Base-by-base conservation (phyloP, 345 rosid species). In the Odontarrhena argentea region DNA sequence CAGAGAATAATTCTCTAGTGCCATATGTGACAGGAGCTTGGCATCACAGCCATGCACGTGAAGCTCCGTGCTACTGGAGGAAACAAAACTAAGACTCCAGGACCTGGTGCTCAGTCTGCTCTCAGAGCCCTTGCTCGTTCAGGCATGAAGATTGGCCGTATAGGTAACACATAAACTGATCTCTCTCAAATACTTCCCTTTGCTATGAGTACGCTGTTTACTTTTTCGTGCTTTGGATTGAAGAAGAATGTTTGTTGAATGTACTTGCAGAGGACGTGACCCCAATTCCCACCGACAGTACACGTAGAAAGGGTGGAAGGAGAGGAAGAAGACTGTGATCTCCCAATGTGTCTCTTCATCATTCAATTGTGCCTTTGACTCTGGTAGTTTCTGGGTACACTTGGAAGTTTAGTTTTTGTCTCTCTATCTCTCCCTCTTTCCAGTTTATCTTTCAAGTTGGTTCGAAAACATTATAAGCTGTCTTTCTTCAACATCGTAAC, bases 51-150 rank as follows among this genome's bases (percentile, higher is more conserved):
- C 14, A 87, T 89, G 28, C 91, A 89, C 22, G 86, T 89, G 66
- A 89, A 89, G 87, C 91, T 89, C 10, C 88, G 91, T 48, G 94
- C 91, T 22, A 85, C 91, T 3, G 96, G 94, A 3, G 94, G 89
- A 26, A 89, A 89, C 79, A 85, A 89, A 71, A 87, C 94, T n/a
- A 89, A 89, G 76, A 89, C 94, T 12, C 94, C 94, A 62, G 93
- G 96, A 8, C 96, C 96, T 13, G 96, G 96, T 72, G 96, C 96
- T 50, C 96, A 87, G 78, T 86, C 96, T 15, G 96, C 96, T 35
- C 89, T 87, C 3, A 79, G 93, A 69, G 96, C 93, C 0, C 82
- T 89, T 74, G 91, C 96, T 71, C 96, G 96, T 76, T 85, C 96
- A 13, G 96, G 96, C 63, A 87, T 89, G 96, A 87, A 81, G 77